Conservation (phyloP, 352 stramenopile species). For the Globisporangium abappressorium region DNA sequence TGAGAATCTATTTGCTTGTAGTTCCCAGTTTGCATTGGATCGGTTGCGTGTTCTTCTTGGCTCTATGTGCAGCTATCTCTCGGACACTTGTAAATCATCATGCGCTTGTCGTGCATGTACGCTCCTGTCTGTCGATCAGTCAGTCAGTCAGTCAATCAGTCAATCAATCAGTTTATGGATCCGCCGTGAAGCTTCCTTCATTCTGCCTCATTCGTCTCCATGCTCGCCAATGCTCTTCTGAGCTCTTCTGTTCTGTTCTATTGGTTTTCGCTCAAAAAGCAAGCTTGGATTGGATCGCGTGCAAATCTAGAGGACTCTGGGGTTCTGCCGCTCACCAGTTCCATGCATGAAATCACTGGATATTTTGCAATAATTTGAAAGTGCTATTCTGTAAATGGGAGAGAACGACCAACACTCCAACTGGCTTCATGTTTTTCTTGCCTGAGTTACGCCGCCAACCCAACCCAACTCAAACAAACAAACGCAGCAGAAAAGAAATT, state of each 20-base stretch:
- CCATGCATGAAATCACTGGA: too few relatives aligned
- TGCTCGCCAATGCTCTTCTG: background rate
- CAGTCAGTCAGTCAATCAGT: too few relatives aligned
- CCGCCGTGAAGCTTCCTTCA: background rate
- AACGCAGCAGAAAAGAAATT: background rate
- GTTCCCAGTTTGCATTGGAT: background rate
- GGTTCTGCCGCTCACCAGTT: too few relatives aligned
- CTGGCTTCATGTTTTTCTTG: constrained; percentile 8
- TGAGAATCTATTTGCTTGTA: background rate
- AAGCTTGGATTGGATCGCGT: too few relatives aligned
- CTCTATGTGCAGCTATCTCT: background rate
- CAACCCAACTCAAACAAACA: background rate
- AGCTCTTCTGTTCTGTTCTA: background rate
- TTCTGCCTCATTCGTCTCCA: background rate
- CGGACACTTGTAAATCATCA: background rate
- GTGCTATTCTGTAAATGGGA: background rate
- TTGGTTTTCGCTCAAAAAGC: too few relatives aligned
- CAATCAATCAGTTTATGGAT: background rate
- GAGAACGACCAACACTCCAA: constrained; percentile 12
- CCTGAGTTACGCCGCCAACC: background rate
- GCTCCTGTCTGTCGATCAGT: background rate
- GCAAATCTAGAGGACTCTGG: too few relatives aligned
- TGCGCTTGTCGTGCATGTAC: background rate
- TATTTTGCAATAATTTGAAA: too few relatives aligned
- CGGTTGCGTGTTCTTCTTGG: background rate